A percentile compares a stretch with the other conserved stretches of the same genome.
Evolutionary conservation across 257 asterid species (phyloP).

Genomic region (Plantago major): DNA sequence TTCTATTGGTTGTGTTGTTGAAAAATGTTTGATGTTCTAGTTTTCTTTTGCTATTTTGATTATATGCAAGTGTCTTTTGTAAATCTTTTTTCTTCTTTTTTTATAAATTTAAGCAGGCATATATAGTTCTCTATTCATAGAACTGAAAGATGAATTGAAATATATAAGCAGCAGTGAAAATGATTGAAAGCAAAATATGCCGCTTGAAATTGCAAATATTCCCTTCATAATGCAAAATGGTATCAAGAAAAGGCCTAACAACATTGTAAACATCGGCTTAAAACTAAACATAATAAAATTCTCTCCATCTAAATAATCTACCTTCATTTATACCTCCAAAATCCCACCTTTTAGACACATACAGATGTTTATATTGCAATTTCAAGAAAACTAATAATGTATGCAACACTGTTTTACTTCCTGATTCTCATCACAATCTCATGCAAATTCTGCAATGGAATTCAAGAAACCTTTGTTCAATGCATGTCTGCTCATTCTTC

Average conservation of each 20-base stretch:
- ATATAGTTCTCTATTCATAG: too few species aligned
- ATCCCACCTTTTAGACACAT: not conserved
- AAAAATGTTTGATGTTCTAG: too few species aligned
- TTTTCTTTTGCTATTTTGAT: too few species aligned
- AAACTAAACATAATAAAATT: not conserved
- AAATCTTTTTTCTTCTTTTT: not conserved
- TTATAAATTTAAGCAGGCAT: too few species aligned
- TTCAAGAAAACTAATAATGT: not conserved
- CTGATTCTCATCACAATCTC: not conserved
- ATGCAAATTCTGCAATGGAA: not conserved
- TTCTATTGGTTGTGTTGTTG: too few species aligned
- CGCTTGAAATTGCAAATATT: not conserved
- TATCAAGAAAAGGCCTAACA: constrained; percentile 21
- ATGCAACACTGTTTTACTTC: not conserved
- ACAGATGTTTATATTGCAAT: not conserved
- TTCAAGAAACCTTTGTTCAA: constrained; percentile 18
- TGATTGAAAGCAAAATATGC: not conserved
- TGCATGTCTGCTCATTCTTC: constrained; percentile 32
- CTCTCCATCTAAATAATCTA: not conserved
- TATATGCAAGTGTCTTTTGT: too few species aligned
- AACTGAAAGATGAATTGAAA: too few species aligned
- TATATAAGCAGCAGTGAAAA: too few species aligned
- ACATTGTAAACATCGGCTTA: not conserved
- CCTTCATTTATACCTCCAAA: not conserved
- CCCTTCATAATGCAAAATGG: not conserved